Evolutionary conservation across 1,284 basidiomycete species (phyloP).

Genomic region (Apiotrichum mycotoxinovorans): DNA sequence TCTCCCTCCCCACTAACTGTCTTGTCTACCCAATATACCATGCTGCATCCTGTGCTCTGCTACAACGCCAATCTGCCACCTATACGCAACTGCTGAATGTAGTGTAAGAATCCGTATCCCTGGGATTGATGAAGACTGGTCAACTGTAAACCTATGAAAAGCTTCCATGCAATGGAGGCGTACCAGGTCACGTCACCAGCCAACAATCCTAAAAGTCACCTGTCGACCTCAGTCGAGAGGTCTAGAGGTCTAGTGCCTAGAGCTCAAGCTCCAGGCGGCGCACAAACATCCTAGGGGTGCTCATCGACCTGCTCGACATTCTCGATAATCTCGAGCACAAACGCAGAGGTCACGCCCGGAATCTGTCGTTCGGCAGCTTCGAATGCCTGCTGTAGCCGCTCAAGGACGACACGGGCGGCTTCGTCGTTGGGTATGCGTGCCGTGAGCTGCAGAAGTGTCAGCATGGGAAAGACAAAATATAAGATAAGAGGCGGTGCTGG

Average conservation of each 20-base stretch:
- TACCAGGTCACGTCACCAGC: too few species aligned
- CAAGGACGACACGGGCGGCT: constrained; percentile 77
- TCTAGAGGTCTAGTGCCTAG: too few species aligned
- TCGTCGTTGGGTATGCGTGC: constrained; percentile 81
- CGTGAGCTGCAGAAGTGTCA: constrained; percentile 61
- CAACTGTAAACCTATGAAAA: too few species aligned
- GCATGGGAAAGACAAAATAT: not conserved
- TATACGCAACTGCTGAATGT: too few species aligned
- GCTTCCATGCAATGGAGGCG: too few species aligned
- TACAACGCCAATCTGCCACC: not conserved
- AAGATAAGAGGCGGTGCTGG: not conserved
- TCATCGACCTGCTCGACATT: constrained; percentile 51
- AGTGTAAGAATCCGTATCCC: too few species aligned
- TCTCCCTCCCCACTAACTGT: too few species aligned
- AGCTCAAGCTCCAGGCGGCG: too few species aligned
- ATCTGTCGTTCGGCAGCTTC: constrained; percentile 80
- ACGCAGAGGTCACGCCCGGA: constrained; percentile 52
- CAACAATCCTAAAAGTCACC: too few species aligned
- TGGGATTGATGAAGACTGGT: too few species aligned
- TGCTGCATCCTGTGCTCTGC: not conserved
- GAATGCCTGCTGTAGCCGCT: constrained; percentile 79
- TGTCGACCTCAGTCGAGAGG: too few species aligned
- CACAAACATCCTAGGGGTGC: constrained; percentile 12
- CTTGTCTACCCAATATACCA: not conserved
- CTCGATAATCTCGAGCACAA: constrained; percentile 54